Base-by-base conservation (phyloP, 1,284 basidiomycete genomes). In the Caloboletus firmus region DNA sequence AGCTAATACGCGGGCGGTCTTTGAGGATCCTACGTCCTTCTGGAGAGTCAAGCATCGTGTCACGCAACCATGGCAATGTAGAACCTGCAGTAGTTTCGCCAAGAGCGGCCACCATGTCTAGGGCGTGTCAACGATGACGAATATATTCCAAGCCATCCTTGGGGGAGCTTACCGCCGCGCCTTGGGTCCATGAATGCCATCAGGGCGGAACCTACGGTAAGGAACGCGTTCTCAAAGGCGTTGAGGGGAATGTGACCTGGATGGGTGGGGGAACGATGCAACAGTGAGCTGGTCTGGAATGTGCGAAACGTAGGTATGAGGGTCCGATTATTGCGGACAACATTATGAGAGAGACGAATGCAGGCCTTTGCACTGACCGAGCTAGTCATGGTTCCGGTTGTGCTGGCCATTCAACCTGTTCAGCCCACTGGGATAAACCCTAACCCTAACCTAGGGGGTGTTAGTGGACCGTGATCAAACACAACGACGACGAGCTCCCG, bases 81-180 rank as follows among this genome's bases (percentile, higher is more conserved):
- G 87, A 83, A 3, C 90, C 87, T 9, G 93, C 90, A 0, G 93
- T 94, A 0, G 92, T 92, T 73, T 98, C 95, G 24, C 90, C 92
- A 10, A 97, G 80, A 8, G 91, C 89, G 20, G 95, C 95, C 41
- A 98, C 84, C 87, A 98, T 93, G 71, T 98, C 95, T 94, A 64
- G 34, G 57, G 48, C 2, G 7, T 40, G 28, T 52, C 47, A 59
- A 41, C 36, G 41, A 17, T 32, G 18, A 6, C 5, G n/a, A 49
- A 35, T 34, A 30, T 31, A 8, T 42, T 18, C n/a, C 30, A n/a
- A 42, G 30, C 5, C 11, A 49, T 50, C 30, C 47, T 42, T 39
- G 22, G 35, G 43, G 15, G 12, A 5, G 73, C 89, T 72, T 64
- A 92, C 94, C 95, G 63, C 87, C 94, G 65, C 96, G 80, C 41